These are phyloP conservation scores for Lactarius sanguifluus DNA, from an alignment of 768 basidiomycete genomes.

Conservation along the genomic window DNA sequence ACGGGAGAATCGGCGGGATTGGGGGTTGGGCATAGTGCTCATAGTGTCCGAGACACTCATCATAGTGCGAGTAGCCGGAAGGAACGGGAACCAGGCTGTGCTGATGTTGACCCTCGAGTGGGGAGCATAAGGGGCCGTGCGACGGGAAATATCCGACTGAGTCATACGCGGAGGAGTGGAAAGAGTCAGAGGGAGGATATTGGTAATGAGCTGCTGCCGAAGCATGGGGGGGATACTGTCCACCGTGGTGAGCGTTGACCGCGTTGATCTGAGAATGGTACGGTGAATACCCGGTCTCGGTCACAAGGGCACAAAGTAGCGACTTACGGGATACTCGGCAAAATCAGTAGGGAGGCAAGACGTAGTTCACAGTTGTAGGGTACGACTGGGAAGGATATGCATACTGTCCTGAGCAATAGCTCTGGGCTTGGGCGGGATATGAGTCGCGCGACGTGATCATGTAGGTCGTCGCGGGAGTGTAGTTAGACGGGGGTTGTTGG, in stretches of 20 bases:
- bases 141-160: not conserved
- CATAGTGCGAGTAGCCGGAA: conserved; percentile 6
- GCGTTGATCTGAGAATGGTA: conserved; percentile 6
- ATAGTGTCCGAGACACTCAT: conserved; percentile 6
- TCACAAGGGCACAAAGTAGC: not conserved
- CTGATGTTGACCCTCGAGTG: conserved; percentile 12
- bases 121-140: conserved; percentile 3
- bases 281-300: conserved; percentile 8
- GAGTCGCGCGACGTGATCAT: conserved; percentile 5
- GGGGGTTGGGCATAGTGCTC: conserved; percentile 3
- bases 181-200: conserved; percentile 16
- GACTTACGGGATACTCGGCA: conserved; percentile 25
- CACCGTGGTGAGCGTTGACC: conserved; percentile 4
- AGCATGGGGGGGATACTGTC: conserved; percentile 3
- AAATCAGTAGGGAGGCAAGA: conserved; percentile 22
- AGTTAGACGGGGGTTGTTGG: conserved; percentile 2
- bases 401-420: conserved; percentile 8
- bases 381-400: conserved; percentile 14
- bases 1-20: not conserved
- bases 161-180: conserved; percentile 11
- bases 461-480: conserved; percentile 5
- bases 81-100: conserved; percentile 8
- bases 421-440: conserved; percentile 2
- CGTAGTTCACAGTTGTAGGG: conserved; percentile 15
- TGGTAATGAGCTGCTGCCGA: not conserved